These are phyloP conservation scores for Colletotrichum spaethianum DNA, from an alignment of 2,329 filamentous ascomycete species.

Conservation along the genomic window DNA sequence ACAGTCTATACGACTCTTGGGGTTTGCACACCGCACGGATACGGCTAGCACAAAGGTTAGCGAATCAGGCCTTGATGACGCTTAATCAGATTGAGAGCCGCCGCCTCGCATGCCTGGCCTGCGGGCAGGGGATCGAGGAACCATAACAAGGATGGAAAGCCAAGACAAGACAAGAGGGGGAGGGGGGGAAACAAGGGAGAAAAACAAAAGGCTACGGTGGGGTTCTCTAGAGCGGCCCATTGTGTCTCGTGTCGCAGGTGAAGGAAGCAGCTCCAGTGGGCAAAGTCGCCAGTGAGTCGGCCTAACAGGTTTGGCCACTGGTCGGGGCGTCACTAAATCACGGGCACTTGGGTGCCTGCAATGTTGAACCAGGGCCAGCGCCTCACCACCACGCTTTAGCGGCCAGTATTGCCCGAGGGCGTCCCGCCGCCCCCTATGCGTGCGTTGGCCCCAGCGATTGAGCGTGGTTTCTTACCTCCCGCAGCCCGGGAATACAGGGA, in stretches of 20 bases:
- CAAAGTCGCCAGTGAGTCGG: conserved; percentile 25
- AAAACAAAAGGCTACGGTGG: not conserved
- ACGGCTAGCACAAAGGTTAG: not conserved
- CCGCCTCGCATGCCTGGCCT: conserved; percentile 11
- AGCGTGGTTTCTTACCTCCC: too few species aligned
- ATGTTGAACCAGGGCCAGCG: not conserved
- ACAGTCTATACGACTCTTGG: not conserved
- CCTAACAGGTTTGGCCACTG: not conserved
- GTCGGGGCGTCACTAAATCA: not conserved
- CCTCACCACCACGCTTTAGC: conserved; percentile 14
- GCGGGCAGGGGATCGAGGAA: not conserved
- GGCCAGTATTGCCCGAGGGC: conserved; percentile 18
- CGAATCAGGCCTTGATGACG: not conserved
- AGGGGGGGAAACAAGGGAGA: not conserved
- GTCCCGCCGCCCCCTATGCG: not conserved
- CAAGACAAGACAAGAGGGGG: not conserved
- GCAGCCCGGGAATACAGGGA: not conserved
- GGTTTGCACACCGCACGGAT: not conserved
- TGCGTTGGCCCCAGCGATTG: conserved; percentile 17
- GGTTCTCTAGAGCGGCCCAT: conserved; percentile 18
- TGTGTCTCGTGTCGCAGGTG: conserved; percentile 26
- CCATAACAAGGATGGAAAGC: not conserved
- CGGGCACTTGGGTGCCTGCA: conserved; percentile 2
- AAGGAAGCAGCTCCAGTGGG: not conserved
- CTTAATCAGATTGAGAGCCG: conserved; percentile 2